Conservation (phyloP, 1,284 basidiomycete species). For the Cerioporus squamosus region DNA sequence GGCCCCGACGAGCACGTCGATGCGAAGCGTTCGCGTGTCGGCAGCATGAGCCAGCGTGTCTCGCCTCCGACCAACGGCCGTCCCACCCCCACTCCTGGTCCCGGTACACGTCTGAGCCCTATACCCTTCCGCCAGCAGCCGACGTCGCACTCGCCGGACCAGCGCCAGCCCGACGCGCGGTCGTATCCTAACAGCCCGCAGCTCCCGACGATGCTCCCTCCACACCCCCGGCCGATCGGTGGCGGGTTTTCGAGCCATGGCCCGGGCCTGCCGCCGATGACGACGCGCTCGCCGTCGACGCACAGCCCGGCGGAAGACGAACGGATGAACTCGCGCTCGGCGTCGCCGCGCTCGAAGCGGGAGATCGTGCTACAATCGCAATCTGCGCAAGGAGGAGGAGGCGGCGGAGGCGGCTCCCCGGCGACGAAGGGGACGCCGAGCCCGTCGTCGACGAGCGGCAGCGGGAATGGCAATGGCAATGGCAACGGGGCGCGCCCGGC, state of each 20-base stretch:
- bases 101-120: conserved; percentile 69
- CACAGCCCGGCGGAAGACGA: conserved; percentile 55
- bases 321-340: conserved; percentile 34
- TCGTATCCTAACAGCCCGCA: conserved; percentile 56
- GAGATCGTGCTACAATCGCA: conserved; percentile 56
- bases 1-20: conserved; percentile 58
- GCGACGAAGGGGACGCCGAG: conserved; percentile 39
- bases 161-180: conserved; percentile 44
- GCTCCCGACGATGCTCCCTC: conserved; percentile 62
- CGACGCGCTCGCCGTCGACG: conserved; percentile 60
- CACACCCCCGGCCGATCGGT: conserved; percentile 74
- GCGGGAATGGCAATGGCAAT: conserved; percentile 1
- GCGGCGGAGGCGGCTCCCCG: conserved; percentile 8
- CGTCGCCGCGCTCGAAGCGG: conserved; percentile 49
- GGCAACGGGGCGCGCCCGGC: conserved; percentile 8
- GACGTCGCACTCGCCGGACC: conserved; percentile 58
- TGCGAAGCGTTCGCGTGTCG: conserved; percentile 66
- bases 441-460: conserved; percentile 37
- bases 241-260: conserved; percentile 41
- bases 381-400: conserved; percentile 36
- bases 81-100: conserved; percentile 45
- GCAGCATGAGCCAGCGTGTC: conserved; percentile 51
- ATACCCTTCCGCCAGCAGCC: conserved; percentile 75
- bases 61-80: conserved; percentile 55
- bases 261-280: conserved; percentile 59